Percentiles rank a stretch among this genome's conserved stretches.
phyloP scores from a whole-genome alignment of 257 asterid species.

The Solanum sitiens region DNA sequence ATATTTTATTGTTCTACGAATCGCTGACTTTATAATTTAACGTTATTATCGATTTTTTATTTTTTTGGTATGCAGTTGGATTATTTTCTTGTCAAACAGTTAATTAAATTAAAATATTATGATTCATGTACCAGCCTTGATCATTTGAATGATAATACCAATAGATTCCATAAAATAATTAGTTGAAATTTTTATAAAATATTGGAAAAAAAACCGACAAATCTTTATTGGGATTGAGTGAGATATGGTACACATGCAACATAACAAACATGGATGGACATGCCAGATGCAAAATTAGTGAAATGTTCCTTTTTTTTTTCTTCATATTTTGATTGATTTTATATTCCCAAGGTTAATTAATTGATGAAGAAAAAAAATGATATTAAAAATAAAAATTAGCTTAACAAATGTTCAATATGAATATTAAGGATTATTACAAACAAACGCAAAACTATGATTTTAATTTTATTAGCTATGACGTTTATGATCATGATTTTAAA shows the following conservation, averaged over 20 bases:
- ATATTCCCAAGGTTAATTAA: not conserved
- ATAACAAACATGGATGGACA: not conserved
- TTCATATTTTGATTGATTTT: no score
- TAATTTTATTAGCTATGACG: no score
- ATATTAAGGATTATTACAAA: no score
- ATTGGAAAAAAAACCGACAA: conserved; percentile 33
- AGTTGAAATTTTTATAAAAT: not conserved
- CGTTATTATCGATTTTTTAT: not conserved
- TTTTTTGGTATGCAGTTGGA: not conserved
- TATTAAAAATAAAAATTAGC: no score
- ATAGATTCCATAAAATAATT: not conserved
- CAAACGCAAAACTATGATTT: no score
- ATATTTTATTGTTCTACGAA: not conserved
- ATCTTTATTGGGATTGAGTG: conserved; percentile 42
- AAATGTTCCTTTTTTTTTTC: not conserved
- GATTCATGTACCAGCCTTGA: not conserved
- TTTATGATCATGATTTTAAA: no score
- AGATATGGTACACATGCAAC: conserved; percentile 23
- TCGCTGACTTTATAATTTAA: not conserved
- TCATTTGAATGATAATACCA: not conserved
- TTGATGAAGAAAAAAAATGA: no score
- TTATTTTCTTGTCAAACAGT: not conserved
- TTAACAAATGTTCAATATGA: no score
- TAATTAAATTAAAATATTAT: not conserved
- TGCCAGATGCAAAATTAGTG: not conserved